phyloP scores from a whole-genome alignment of 306 rosid genomes.

The Boehmeria nivea region DNA sequence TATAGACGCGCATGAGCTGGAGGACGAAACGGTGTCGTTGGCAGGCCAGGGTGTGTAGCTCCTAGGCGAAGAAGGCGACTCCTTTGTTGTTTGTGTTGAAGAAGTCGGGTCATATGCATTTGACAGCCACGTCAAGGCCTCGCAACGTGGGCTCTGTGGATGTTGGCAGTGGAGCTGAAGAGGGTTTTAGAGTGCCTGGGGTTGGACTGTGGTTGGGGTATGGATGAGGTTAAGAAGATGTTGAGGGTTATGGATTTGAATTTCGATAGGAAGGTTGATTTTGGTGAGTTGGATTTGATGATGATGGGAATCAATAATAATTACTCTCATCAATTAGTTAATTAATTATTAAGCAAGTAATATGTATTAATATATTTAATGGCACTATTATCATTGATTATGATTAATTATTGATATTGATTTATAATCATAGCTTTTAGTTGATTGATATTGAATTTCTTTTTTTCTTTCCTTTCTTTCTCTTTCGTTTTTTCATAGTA shows the following conservation, averaged over 20 bases:
- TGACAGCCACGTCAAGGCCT: conserved; percentile 69
- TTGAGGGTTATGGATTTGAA: conserved; percentile 74
- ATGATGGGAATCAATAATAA: conserved; percentile 58
- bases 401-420: too few species aligned
- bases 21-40: conserved; percentile 69
- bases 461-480: too few species aligned
- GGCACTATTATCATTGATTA: too few species aligned
- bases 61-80: conserved; percentile 52
- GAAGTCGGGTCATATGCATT: conserved; percentile 50
- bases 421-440: too few species aligned
- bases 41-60: conserved; percentile 52
- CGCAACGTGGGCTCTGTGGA: conserved; percentile 66
- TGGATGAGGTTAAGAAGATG: conserved; percentile 68
- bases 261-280: conserved; percentile 86
- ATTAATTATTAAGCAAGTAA: too few species aligned
- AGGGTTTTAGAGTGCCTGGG: conserved; percentile 88
- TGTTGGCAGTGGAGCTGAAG: conserved; percentile 75
- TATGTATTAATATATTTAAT: too few species aligned
- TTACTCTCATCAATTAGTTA: background rate
- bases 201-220: conserved; percentile 78
- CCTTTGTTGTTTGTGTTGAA: conserved; percentile 47
- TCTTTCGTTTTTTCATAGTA: too few species aligned
- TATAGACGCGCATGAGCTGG: conserved; percentile 67
- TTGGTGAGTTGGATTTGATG: conserved; percentile 67
- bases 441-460: too few species aligned